Base-by-base conservation (phyloP, 176 grass and related monocot genomes). In the Leersia perrieri region DNA sequence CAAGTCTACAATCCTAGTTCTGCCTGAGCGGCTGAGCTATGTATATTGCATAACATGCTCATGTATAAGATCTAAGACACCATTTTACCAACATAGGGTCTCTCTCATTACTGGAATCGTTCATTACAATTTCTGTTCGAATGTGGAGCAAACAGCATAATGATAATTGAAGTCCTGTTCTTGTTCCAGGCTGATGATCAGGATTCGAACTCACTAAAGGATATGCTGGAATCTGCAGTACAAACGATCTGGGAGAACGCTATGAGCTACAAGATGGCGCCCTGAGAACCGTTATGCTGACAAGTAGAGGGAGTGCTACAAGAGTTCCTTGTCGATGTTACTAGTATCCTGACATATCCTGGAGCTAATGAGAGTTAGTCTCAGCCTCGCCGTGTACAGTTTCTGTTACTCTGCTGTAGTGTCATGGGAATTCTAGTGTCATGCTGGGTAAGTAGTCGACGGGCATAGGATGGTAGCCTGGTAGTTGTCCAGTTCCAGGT, bases 171-270 rank as follows among this genome's bases (percentile, higher is more conserved):
- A 14, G 38, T n/a, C 51, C 58, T 61, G 18, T 55, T 65, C 3
- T 45, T 61, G 42, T 65, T 33, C 13, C 33, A 87, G 86, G 68
- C 45, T 25, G 80, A 5, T 72, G 60, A 66, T 30, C 68, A 5
- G 26, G n/a, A 74, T 4, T 27, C 13, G 11, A 29, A 20, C 36
- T 25, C 60, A 45, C 14, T 88, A 26, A 74, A 83, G 75, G 74
- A 79, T 68, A 88, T 88, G 74, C 68, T 88, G 67, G 74, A 68
- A 31, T 68, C 80, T 68, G n/a, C 16, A 1, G 74, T 88, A 5
- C 35, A 53, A 35, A 74, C 68, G 80, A 34, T 88, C 15, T 83
- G 86, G 80, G 75, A 83, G 42, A 74, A 38, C 73, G 80, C 60
- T 33, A 33, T 88, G 45, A 61, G 77, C 60, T 79, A 60, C 68